Evolutionary conservation across 768 basidiomycete genomes (phyloP), one percentile per base, ranked within the genome.

Genomic region (Podaxis sp.): DNA sequence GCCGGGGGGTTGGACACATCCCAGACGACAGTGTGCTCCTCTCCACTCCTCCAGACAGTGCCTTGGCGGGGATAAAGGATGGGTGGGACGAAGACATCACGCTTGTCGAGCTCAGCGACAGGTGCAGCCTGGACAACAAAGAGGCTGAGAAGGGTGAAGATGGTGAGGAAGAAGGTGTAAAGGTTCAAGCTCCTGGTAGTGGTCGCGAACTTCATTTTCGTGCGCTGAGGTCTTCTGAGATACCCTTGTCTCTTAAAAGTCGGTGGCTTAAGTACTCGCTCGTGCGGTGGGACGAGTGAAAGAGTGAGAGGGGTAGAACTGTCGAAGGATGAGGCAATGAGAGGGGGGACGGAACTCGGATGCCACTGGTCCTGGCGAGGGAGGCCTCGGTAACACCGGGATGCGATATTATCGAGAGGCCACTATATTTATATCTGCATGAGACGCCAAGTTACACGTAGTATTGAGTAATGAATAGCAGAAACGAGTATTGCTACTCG

Each of bases 21-120:
- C 84, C 84, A 86, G 44, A 75, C 76, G 63, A 86, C 82, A 55
- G 69, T 74, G 61, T 76, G 77, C 4, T 63, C 70, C 17, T 68
- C 28, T 4, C 82, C 82, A 13, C 74, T 74, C 26, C 64, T 66
- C 84, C 84, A 86, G 40, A 76, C 68, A 17, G 75, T 72, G 19
- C 66, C 70, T 2, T 68, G 67, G 17, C 63, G 26, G 0, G 84
- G 84, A 42, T 68, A 75, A 22, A 67, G 67, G 61, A 86, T 73
- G 17, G 69, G 72, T 0, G 84, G 84, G 0, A 74, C 77, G 69
- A 76, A 85, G 6, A 85, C 83, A 58, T 85, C 84, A 36, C 82
- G 77, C n/a, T 65, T 46, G 36, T 68, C 70, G 26, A 75, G 53
- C 26, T 28, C 64, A 7, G 57, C 52, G 17, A 65, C 33, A 22